Base-by-base conservation (phyloP, 176 grass and related monocot genomes). In the Triticum urartu region DNA sequence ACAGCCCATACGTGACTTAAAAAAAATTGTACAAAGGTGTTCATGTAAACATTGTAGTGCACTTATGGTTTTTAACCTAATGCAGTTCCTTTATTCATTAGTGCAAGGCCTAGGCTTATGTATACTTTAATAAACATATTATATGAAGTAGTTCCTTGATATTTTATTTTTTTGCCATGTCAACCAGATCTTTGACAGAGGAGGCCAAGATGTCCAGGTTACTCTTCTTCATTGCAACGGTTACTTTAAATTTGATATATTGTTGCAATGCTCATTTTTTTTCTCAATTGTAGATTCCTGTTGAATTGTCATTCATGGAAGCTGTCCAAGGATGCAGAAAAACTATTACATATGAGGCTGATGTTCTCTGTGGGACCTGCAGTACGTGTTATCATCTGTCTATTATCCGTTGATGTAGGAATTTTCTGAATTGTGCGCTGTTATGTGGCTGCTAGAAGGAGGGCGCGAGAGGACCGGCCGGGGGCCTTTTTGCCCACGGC, bases 201-300 rank as follows among this genome's bases (percentile, higher is more conserved):
- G 97, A 80, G 97, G 94, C 34, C 92, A 87, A 92, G 97, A 98
- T 92, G 94, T 98, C 85, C 88, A 98, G 97, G 97, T 98, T 36
- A 32, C 72, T 81, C 12, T 35, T 75, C 79, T 81, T 77, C 33
- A 47, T 56, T 75, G 35, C 28, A 75, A 64, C 13, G 30, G 30
- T 88, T 79, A 32, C 11, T 75, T 70, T 78, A 36, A 52, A 45
- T 64, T 18, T 18, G 61, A 39, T 63, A 74, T 74, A 39, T 67
- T 68, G 22, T 72, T 89, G 50, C 39, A 43, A 58, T 87, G 5
- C 38, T 89, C 87, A 21, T 75, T 87, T 80, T 62, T 28, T 12
- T 83, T 69, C 21, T 48, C 45, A 70, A 66, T 61, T 89, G 32
- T 86, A 98, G 96, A 82, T 92, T 92, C 84, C 93, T 89, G 81